Evolutionary conservation across 2,329 filamentous ascomycete genomes (phyloP), one percentile per base, ranked within the genome.

Genomic region (Colletotrichum neosansevieriae): DNA sequence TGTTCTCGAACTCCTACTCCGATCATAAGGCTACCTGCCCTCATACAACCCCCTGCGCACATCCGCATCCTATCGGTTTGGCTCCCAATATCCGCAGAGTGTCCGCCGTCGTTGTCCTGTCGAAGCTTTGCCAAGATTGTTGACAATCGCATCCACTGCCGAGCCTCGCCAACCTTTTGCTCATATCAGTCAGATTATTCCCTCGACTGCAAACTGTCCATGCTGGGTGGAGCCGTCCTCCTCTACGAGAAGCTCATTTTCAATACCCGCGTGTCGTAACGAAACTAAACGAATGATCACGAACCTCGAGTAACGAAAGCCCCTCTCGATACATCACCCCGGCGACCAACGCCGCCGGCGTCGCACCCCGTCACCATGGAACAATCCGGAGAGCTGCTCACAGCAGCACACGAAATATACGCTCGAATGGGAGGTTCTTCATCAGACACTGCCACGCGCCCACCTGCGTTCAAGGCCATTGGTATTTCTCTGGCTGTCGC

Each of bases 401-500:
- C 53, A 17, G 58, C 67, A 57, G 67, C 67, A 9, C 51, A 71
- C 58, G 61, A 63, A 34, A 66, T 70, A 6, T 71, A 71, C 21
- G 57, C 69, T 17, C 69, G 69, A 45, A 69, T 69, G 63, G 67
- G 67, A 36, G 67, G 57, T 12, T 56, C 66, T 3, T 61, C 57
- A 5, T 42, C 63, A 10, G 71, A 74, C 71, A 68, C 71, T 44
- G 73, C 73, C 58, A 71, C 76, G 12, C 80, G 86, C 29, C 86
- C 86, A 1, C 74, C 82, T 7, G 79, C 82, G 66, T 98, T 92
- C 86, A 98, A 98, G 78, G 88, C 91, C 29, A 88, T 98, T 72
- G 96, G 96, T 63, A 93, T 99, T 70, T 85, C 89, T 21, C 85
- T 99, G 40, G 96, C 96, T 15, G 86, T 98, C 67, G 89, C 90